Base-by-base conservation (phyloP, 208 protist species). In the Porcisia hertigi region DNA sequence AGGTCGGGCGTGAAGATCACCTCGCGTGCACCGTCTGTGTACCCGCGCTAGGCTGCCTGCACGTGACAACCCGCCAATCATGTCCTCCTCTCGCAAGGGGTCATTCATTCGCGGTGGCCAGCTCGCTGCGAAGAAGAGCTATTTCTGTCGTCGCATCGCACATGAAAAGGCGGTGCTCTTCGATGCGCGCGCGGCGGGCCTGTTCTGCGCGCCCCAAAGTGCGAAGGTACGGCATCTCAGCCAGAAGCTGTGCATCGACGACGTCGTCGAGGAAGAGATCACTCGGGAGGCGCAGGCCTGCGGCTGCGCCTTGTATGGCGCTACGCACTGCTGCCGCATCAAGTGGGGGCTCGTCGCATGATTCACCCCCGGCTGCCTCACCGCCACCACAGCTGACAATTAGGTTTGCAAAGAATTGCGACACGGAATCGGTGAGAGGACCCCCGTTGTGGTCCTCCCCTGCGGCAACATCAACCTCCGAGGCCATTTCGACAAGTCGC, bases 91-190 rank as follows among this genome's bases (percentile, higher is more conserved):
- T 55, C 47, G 0, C 30, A n/a, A 39, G 23, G 43, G 36, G 36
- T 72, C 34, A 55, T 34, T 41, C 18, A 30, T 72, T 49, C 57
- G 25, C 39, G 41, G 47, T 25, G 57, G 58, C 57, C 18, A 81
- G 66, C 59, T 86, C 79, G 25, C 72, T 67, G 20, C 77, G 73
- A 36, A 84, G 63, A 14, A 86, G 79, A 0, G 36, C 12, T 20
- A 79, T 69, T 53, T 86, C 82, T 23, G 58, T 55, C n/a, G 69
- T 45, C 39, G 69, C 63, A 39, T 81, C 75, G 30, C 58, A 47
- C 65, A 76, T 64, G 69, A 76, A 82, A 11, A 34, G 53, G 16
- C 59, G 71, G 49, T 81, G 75, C 18, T 71, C 30, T 18, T 60
- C 69, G 23, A 72, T 55, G 23, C 57, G 36, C 16, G 34, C 41